A percentile compares a stretch with the other conserved stretches of the same genome.
phyloP scores from a whole-genome alignment of 140 eudicot species.

The Stevia rebaudiana region DNA sequence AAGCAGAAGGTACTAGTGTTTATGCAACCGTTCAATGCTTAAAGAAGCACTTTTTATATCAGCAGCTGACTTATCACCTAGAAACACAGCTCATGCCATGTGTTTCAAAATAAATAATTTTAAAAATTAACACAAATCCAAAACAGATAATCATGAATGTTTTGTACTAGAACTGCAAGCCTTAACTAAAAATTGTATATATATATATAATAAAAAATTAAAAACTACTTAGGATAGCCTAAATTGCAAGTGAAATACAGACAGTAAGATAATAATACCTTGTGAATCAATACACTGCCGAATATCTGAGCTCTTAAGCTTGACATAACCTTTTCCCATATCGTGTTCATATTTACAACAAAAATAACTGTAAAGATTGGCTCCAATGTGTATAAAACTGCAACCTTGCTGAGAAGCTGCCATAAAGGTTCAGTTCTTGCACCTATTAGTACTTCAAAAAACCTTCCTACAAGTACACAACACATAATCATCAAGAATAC shows the following conservation, averaged over 20 bases:
- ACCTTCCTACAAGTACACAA: constrained; percentile 60
- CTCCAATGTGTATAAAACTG: constrained; percentile 66
- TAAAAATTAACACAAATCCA: not conserved
- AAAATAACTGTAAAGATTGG: constrained; percentile 76
- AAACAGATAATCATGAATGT: not conserved
- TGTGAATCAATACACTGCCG: constrained; percentile 73
- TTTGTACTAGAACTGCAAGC: not conserved
- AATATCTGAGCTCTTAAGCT: constrained; percentile 92
- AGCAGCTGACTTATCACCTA: constrained; percentile 1
- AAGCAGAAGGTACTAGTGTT: not conserved
- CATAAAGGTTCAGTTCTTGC: constrained; percentile 72
- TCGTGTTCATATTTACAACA: constrained; percentile 76
- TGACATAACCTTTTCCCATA: constrained; percentile 99
- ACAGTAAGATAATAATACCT: constrained; percentile 41
- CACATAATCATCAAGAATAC: constrained; percentile 5
- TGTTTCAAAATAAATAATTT: not conserved
- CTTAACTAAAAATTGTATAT: not conserved
- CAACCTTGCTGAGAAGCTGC: constrained; percentile 66
- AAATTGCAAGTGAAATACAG: not conserved
- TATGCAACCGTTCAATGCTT: not conserved
- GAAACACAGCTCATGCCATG: not conserved
- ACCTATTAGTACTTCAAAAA: constrained; percentile 85
- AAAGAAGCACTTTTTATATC: constrained; percentile 9
- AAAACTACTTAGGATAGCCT: not conserved
- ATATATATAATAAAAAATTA: not conserved